Percentiles rank a stretch among this genome's conserved stretches.
Conservation (phyloP, 2,329 filamentous ascomycete genomes). For the Pseudocercospora vitis region DNA sequence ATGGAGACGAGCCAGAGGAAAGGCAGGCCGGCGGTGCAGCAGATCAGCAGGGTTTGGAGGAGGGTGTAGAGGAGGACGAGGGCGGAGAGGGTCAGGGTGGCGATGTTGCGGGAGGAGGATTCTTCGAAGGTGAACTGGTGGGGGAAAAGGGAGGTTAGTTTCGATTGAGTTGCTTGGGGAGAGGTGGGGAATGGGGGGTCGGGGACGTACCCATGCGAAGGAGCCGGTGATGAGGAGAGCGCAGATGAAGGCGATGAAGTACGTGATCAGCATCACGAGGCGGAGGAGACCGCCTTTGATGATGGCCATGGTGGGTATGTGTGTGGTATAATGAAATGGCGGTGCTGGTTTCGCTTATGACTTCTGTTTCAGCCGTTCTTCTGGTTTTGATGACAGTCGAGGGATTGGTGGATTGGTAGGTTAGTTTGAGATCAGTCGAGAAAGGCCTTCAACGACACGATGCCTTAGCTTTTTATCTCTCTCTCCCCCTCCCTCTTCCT, state of each 20-base stretch:
- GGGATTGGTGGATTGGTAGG: too few relatives aligned
- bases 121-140: neutral
- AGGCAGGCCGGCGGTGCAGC: slow-evolving; percentile 12
- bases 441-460: too few relatives aligned
- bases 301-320: neutral
- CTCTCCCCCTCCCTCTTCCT: too few relatives aligned
- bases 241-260: slow-evolving; percentile 7
- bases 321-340: neutral
- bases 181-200: neutral
- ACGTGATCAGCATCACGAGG: neutral
- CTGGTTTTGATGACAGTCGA: too few relatives aligned
- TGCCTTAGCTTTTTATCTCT: too few relatives aligned
- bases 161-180: neutral
- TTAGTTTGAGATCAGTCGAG: too few relatives aligned
- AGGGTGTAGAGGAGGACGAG: slow-evolving; percentile 5
- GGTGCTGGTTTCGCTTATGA: neutral
- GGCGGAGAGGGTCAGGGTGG: slow-evolving; percentile 4
- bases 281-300: slow-evolving; percentile 8
- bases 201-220: neutral
- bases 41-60: slow-evolving; percentile 4
- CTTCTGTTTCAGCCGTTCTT: too few relatives aligned
- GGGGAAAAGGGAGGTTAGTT: neutral
- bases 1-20: slow-evolving; percentile 8
- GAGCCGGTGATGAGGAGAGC: slow-evolving; percentile 5
- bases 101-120: neutral